phyloP scores from a whole-genome alignment of 1,139 yeast genomes.

The Yarrowia galli region DNA sequence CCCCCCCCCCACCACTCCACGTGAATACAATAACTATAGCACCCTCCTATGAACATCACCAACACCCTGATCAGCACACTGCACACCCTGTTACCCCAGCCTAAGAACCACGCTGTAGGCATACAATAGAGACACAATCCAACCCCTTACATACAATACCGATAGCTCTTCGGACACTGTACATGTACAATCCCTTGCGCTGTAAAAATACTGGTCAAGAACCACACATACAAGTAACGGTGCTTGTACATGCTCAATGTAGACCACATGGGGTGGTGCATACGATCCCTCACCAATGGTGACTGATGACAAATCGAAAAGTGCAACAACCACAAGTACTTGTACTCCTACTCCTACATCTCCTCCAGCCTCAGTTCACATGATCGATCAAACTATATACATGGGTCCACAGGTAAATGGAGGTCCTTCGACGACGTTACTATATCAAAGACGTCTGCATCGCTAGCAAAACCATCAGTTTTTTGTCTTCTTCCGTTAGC shows the following conservation, averaged over 20 bases:
- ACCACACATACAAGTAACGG: neutral
- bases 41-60: too few relatives aligned
- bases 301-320: too few relatives aligned
- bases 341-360: neutral
- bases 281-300: neutral
- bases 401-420: conserved; percentile 36
- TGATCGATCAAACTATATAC: conserved; percentile 34
- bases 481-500: too few relatives aligned
- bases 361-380: neutral
- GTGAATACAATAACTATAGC: too few relatives aligned
- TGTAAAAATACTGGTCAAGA: neutral
- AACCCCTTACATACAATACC: neutral
- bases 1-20: too few relatives aligned
- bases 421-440: neutral
- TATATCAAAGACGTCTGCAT: neutral
- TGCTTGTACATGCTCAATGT: neutral
- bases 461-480: conserved; percentile 23
- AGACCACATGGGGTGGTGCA: neutral
- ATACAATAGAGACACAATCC: neutral
- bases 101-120: neutral
- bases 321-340: neutral
- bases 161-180: neutral
- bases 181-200: neutral
- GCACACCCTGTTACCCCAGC: too few relatives aligned
- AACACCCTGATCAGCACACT: too few relatives aligned